phyloP scores from a whole-genome alignment of 352 stramenopile genomes.

The Peronospora farinosa region DNA sequence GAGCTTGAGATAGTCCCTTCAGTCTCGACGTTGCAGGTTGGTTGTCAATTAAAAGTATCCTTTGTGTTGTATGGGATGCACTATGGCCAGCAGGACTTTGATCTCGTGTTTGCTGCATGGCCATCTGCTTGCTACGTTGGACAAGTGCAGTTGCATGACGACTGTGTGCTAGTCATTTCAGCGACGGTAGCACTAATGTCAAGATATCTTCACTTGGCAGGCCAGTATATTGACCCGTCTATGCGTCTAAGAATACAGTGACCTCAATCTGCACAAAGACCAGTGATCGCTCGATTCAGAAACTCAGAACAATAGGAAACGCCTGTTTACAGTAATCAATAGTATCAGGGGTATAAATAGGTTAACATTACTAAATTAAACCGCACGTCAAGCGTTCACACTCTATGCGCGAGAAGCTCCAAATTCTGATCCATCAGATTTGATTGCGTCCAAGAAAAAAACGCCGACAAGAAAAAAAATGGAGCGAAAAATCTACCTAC shows the following conservation, averaged over 20 bases:
- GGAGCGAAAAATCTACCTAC: slow-evolving; percentile 15
- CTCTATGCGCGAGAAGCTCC: too few species aligned
- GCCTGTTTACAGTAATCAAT: too few species aligned
- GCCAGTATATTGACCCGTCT: slow-evolving; percentile 1
- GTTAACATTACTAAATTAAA: too few species aligned
- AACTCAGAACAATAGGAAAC: slow-evolving; percentile 7
- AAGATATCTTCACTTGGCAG: neutral
- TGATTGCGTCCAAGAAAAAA: neutral
- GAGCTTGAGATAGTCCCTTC: slow-evolving; percentile 24
- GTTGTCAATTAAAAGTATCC: slow-evolving; percentile 20
- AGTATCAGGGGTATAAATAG: too few species aligned
- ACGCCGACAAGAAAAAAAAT: slow-evolving; percentile 8
- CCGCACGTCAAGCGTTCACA: too few species aligned
- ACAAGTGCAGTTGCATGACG: slow-evolving; percentile 1
- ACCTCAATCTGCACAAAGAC: slow-evolving; percentile 20
- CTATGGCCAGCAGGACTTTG: slow-evolving; percentile 4
- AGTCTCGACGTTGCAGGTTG: neutral
- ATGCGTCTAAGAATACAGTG: slow-evolving; percentile 13
- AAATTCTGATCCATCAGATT: slow-evolving; percentile 1
- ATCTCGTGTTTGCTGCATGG: slow-evolving; percentile 14
- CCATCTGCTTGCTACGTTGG: slow-evolving; percentile 12
- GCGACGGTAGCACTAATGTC: neutral
- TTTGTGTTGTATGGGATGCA: slow-evolving; percentile 8
- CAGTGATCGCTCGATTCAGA: slow-evolving; percentile 17
- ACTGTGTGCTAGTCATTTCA: slow-evolving; percentile 11